These are phyloP conservation scores for Pythium dissimile DNA, from an alignment of 352 stramenopile species.

Conservation along the genomic window DNA sequence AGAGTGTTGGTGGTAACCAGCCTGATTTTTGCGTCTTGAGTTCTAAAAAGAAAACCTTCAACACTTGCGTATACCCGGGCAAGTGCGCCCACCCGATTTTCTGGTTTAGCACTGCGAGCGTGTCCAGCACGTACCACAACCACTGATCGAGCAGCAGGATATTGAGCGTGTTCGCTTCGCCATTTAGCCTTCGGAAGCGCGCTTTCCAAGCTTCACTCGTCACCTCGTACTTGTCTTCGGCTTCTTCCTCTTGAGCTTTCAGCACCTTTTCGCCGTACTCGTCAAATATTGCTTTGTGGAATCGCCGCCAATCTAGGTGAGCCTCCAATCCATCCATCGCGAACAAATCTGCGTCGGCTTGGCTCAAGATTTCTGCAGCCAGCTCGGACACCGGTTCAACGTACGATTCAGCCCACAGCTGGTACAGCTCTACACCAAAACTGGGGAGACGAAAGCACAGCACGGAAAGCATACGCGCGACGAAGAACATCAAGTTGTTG, in stretches of 20 bases:
- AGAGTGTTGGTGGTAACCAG: slow-evolving; percentile 81
- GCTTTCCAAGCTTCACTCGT: slow-evolving; percentile 80
- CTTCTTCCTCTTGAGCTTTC: slow-evolving; percentile 85
- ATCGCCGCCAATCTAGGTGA: slow-evolving; percentile 85
- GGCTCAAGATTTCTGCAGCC: slow-evolving; percentile 75
- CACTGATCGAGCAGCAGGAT: slow-evolving; percentile 87
- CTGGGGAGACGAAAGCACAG: slow-evolving; percentile 83
- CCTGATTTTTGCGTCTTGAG: slow-evolving; percentile 87
- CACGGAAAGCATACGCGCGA: slow-evolving; percentile 83
- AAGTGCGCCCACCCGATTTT: slow-evolving; percentile 88
- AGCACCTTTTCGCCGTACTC: slow-evolving; percentile 84
- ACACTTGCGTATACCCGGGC: slow-evolving; percentile 80
- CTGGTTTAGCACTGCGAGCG: slow-evolving; percentile 84
- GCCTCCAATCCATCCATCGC: slow-evolving; percentile 87
- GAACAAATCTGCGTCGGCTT: slow-evolving; percentile 81
- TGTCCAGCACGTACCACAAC: slow-evolving; percentile 89
- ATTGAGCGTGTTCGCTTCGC: slow-evolving; percentile 85
- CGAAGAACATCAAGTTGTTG: slow-evolving; percentile 91
- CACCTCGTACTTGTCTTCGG: slow-evolving; percentile 88
- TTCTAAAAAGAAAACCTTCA: slow-evolving; percentile 89
- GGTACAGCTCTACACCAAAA: slow-evolving; percentile 86
- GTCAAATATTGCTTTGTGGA: slow-evolving; percentile 87
- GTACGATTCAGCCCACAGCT: slow-evolving; percentile 86
- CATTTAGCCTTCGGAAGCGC: slow-evolving; percentile 73
- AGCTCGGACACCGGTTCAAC: slow-evolving; percentile 72